Conservation (phyloP, 345 rosid genomes). For the Bruguiera parviflora region DNA sequence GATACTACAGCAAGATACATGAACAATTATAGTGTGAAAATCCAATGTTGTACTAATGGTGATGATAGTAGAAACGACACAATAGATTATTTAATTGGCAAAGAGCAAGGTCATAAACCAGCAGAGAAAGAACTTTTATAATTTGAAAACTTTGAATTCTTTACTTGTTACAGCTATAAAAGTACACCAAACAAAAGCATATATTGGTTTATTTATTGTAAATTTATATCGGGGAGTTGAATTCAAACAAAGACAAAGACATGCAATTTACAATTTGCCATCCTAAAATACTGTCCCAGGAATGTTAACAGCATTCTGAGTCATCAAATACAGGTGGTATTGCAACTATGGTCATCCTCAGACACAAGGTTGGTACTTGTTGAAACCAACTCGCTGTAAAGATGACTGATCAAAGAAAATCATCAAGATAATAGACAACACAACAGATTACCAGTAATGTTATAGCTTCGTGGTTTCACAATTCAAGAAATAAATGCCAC, state of each 20-base stretch:
- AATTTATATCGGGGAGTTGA: too few species aligned
- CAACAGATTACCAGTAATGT: background rate
- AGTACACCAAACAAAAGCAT: too few species aligned
- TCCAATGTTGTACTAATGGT: too few species aligned
- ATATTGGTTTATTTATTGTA: too few species aligned
- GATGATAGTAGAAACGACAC: too few species aligned
- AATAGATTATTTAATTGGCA: too few species aligned
- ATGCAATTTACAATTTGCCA: slow-evolving; percentile 18
- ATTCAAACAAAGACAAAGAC: too few species aligned
- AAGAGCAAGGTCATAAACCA: too few species aligned
- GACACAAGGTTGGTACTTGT: slow-evolving; percentile 27
- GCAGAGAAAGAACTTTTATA: too few species aligned
- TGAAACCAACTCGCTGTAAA: slow-evolving; percentile 33
- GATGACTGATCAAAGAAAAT: slow-evolving; percentile 24
- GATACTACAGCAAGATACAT: background rate
- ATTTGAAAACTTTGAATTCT: too few species aligned
- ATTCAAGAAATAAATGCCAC: background rate
- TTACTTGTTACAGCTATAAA: too few species aligned
- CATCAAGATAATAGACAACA: background rate
- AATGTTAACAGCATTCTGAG: background rate
- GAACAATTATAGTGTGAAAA: too few species aligned
- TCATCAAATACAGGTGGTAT: slow-evolving; percentile 14
- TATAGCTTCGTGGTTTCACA: background rate
- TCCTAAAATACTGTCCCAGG: slow-evolving; percentile 17
- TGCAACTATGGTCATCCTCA: slow-evolving; percentile 32